A percentile compares a stretch with the other conserved stretches of the same genome.
phyloP scores from a whole-genome alignment of 306 rosid species.

The Rubus parviflorus region DNA sequence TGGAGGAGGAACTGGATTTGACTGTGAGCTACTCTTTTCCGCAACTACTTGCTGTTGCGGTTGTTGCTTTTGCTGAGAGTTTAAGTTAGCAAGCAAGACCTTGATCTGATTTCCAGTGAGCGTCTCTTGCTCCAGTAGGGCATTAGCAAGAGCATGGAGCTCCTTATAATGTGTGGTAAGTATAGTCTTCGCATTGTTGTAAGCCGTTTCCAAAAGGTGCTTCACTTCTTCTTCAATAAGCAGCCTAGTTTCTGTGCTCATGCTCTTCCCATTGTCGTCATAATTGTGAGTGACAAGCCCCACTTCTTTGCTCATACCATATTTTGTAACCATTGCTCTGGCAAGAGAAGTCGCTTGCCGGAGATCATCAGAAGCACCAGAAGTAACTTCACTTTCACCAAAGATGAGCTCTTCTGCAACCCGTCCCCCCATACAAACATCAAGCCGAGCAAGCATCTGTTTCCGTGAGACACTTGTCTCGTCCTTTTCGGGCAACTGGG shows the following conservation, averaged over 20 bases:
- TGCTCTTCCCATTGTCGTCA: conserved; percentile 73
- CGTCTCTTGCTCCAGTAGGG: conserved; percentile 72
- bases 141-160: conserved; percentile 84
- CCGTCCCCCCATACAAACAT: conserved; percentile 87
- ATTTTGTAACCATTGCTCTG: conserved; percentile 80
- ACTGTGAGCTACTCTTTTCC: conserved; percentile 53
- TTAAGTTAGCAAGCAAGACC: conserved; percentile 53
- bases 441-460: conserved; percentile 86
- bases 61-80: conserved; percentile 46
- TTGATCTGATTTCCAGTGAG: conserved; percentile 74
- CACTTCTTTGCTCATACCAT: conserved; percentile 84
- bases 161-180: conserved; percentile 73
- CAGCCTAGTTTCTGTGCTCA: conserved; percentile 92
- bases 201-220: conserved; percentile 63
- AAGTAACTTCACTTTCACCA: conserved; percentile 83
- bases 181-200: conserved; percentile 81
- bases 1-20: conserved; percentile 58
- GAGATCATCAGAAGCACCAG: conserved; percentile 78
- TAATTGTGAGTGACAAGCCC: conserved; percentile 78
- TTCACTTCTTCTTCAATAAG: conserved; percentile 87
- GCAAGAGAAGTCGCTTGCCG: conserved; percentile 74
- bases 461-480: conserved; percentile 66
- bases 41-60: conserved; percentile 35
- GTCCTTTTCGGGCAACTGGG: conserved; percentile 75
- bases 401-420: conserved; percentile 92